phyloP scores from a whole-genome alignment of 2,329 filamentous ascomycete genomes.

The Alternaria sp. region DNA sequence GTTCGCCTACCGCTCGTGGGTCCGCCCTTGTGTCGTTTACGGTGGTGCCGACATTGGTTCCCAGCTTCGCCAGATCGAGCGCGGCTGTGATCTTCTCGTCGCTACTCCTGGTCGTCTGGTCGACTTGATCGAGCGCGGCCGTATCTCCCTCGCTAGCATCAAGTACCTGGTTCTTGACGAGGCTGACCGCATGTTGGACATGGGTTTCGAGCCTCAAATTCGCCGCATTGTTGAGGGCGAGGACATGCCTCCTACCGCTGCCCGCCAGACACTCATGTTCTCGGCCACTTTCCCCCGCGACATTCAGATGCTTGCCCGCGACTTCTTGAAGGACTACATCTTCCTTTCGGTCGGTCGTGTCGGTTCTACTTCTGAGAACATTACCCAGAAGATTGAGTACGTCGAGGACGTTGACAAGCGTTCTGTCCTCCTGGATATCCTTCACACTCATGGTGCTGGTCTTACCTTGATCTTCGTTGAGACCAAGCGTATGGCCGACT shows the following conservation, averaged over 20 bases:
- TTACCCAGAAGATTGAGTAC: slow-evolving; percentile 98
- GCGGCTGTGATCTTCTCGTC: slow-evolving; percentile 94
- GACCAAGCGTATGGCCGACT: slow-evolving; percentile 99
- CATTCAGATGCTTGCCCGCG: slow-evolving; percentile 98
- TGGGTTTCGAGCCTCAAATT: slow-evolving; percentile 99
- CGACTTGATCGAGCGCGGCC: slow-evolving; percentile 96
- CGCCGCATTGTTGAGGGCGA: slow-evolving; percentile 97
- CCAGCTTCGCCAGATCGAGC: slow-evolving; percentile 97
- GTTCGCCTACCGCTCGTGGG: slow-evolving; percentile 98
- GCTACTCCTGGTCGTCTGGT: slow-evolving; percentile 97
- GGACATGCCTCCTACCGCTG: slow-evolving; percentile 87
- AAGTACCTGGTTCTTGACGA: slow-evolving; percentile 99
- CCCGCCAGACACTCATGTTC: slow-evolving; percentile 99
- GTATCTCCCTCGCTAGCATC: slow-evolving; percentile 97
- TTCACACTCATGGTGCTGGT: slow-evolving; percentile 89
- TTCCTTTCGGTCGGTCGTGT: slow-evolving; percentile 99
- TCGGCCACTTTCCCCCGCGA: slow-evolving; percentile 99
- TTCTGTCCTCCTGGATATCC: slow-evolving; percentile 94
- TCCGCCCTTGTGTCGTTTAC: slow-evolving; percentile 97
- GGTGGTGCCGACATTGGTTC: slow-evolving; percentile 98
- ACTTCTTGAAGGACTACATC: slow-evolving; percentile 99
- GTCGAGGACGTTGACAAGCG: slow-evolving; percentile 98
- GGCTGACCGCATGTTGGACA: slow-evolving; percentile 99
- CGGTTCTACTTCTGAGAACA: slow-evolving; percentile 99
- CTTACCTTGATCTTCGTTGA: slow-evolving; percentile 98